Evolutionary conservation across 208 protist species (phyloP), one percentile per base, ranked within the genome.

Genomic region (Balamuthia mandrillaris): DNA sequence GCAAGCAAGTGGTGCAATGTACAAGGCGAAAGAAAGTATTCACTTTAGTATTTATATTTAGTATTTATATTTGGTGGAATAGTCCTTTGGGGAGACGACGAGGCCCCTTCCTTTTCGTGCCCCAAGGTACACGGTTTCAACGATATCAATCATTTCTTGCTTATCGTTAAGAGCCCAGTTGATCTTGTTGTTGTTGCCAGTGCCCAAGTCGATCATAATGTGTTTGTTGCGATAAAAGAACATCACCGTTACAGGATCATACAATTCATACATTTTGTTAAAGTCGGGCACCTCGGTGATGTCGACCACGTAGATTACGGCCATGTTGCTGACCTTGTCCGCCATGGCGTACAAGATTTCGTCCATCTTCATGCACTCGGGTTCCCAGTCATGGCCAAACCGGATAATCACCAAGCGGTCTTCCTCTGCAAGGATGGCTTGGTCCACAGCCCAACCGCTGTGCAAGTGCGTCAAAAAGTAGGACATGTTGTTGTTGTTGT

Each of bases 101-200:
- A 99, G 93, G 89, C 95, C 96, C 35, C 94, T 93, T 0, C 98
- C 98, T 84, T 98, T 96, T 60, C 92, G 91, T 0, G 97, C 98
- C 1, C 96, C 98, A 31, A 94, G 89, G 91, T 97, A 99, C 24
- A 92, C 79, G 14, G 83, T 90, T 84, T 99, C 96, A 42, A 99
- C 93, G 51, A 99, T 98, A 83, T 97, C 96, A 70, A 99, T 95
- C 56, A 99, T 87, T 65, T 99, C 98, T 78, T 99, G 95, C 86
- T 97, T 96, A 70, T 96, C 90, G 60, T 93, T 93, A 31, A 99
- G 93, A 24, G 96, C 93, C 91, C 97, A 99, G 89, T 99, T 99
- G 61, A 99, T 97, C 92, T 99, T 99, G 92, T 99, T 99, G 91
- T 99, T 98, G 91, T 99, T 99, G 44, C 98, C 98, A 16, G 82